Evolutionary conservation across 2,329 filamentous ascomycete species (phyloP), one percentile per base, ranked within the genome.

Genomic region (Balansia obtecta): DNA sequence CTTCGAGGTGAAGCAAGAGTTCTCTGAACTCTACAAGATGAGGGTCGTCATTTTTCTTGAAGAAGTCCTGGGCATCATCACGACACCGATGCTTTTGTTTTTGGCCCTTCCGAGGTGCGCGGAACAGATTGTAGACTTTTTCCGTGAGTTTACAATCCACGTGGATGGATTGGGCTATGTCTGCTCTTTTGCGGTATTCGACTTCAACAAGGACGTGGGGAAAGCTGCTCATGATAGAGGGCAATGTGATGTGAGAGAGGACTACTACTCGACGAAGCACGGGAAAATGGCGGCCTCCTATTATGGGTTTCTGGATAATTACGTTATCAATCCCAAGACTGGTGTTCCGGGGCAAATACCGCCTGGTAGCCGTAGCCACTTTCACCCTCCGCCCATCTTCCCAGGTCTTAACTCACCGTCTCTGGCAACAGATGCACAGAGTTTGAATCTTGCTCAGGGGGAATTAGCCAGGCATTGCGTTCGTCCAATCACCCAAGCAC

Each of bases 201-300:
- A 96, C 55, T 97, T 97, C 70, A 90, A 95, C 66, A 91, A 89
- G 64, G 86, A 83, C 22, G 74, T 83, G 20, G 70, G 69, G 13
- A 69, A 71, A 27, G 63, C 64, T 4, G 69, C 65, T 48, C 66
- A 66, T 15, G 63, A 64, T 38, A 68, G 52, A 53, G 64, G 57
- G 49, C 65, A 60, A 55, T 64, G 74, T n/a, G 85, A 89, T 62
- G 77, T 89, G 10, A 82, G 93, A 11, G 87, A 93, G 52, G 90
- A 96, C 58, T 97, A 97, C 64, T 97, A 93, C 62, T 83, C 88
- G 20, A 88, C 89, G 10, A 96, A 96, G 62, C 90, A 98, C 61
- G 88, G 90, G 55, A 98, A 98, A 70, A 95, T 98, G 88, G 84
- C 93, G n/a, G 87, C 89, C 15, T 97, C 91, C 0, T 93, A 96